Percentiles rank a stretch among this genome's conserved stretches.
These are phyloP conservation scores for Geosmithia flava DNA, from an alignment of 2,329 filamentous ascomycete genomes.

Conservation along the genomic window DNA sequence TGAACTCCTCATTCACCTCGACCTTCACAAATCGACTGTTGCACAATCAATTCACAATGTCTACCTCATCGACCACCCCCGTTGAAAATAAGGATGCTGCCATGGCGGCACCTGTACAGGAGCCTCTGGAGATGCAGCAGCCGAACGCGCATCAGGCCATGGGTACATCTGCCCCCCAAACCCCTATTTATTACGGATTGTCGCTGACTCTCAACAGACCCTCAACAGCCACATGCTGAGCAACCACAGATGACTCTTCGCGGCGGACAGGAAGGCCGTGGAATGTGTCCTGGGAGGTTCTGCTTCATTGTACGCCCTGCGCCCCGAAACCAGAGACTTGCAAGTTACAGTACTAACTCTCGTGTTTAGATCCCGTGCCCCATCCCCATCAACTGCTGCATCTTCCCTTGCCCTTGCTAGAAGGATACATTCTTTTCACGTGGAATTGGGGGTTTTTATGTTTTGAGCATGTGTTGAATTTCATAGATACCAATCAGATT, in stretches of 20 bases:
- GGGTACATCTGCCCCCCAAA: neutral
- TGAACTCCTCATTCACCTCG: neutral
- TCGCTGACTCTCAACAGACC: conserved; percentile 2
- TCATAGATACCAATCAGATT: neutral
- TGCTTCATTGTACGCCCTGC: conserved; percentile 13
- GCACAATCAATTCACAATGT: neutral
- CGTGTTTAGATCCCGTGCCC: conserved; percentile 13
- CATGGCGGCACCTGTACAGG: neutral
- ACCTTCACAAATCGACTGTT: neutral
- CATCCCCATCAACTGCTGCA: conserved; percentile 18
- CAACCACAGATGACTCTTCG: conserved; percentile 6
- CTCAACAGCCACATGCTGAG: conserved; percentile 4
- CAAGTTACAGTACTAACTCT: neutral
- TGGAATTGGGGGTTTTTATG: neutral
- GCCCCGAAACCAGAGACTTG: no score
- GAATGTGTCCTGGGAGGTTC: conserved; percentile 17
- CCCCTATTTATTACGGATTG: no score
- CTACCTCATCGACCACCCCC: neutral
- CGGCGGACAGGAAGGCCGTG: conserved; percentile 10
- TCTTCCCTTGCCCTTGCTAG: conserved; percentile 12
- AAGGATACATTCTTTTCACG: neutral
- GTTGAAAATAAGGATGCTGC: neutral
- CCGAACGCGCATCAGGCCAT: conserved; percentile 1
- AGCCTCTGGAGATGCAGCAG: neutral
- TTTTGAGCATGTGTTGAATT: neutral